Evolutionary conservation across 2,329 filamentous ascomycete genomes (phyloP).

Genomic region (Ophiognomonia clavigignenti-juglandacearum): DNA sequence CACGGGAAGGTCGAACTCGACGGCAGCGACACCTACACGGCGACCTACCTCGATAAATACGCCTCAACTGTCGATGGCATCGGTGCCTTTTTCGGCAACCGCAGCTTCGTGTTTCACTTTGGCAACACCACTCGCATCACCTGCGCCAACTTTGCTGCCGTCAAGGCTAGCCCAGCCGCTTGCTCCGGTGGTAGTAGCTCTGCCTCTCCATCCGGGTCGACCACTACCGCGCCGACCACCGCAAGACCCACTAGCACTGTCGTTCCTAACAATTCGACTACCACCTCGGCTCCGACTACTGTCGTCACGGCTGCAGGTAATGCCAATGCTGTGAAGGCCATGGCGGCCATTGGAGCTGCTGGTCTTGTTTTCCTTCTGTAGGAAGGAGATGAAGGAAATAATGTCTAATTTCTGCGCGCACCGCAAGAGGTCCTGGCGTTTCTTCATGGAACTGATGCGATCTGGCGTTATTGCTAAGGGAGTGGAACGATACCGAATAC

Average conservation of each 20-base stretch:
- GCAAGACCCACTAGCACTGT: neutral
- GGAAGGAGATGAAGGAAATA: too few species aligned
- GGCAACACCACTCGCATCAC: conserved; percentile 59
- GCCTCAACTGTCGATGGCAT: conserved; percentile 47
- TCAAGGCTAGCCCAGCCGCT: conserved; percentile 14
- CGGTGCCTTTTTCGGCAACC: conserved; percentile 59
- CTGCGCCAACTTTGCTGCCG: conserved; percentile 55
- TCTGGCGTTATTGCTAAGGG: too few species aligned
- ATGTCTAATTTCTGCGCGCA: too few species aligned
- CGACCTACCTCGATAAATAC: conserved; percentile 52
- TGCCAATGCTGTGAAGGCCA: conserved; percentile 3
- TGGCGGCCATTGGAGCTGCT: conserved; percentile 6
- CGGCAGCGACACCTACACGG: conserved; percentile 37
- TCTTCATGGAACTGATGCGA: too few species aligned
- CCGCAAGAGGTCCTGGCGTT: too few species aligned
- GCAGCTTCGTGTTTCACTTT: conserved; percentile 60
- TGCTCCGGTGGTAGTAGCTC: conserved; percentile 9
- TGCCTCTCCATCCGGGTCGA: neutral
- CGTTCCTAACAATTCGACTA: neutral
- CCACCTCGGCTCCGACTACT: neutral
- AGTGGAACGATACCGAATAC: too few species aligned
- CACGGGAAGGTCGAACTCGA: conserved; percentile 50
- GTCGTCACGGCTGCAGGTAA: conserved; percentile 2
- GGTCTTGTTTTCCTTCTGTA: conserved; percentile 11
- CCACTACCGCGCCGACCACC: neutral